Base-by-base conservation (phyloP, 805 yeast genomes). In the Diddensiella transvaalensis region DNA sequence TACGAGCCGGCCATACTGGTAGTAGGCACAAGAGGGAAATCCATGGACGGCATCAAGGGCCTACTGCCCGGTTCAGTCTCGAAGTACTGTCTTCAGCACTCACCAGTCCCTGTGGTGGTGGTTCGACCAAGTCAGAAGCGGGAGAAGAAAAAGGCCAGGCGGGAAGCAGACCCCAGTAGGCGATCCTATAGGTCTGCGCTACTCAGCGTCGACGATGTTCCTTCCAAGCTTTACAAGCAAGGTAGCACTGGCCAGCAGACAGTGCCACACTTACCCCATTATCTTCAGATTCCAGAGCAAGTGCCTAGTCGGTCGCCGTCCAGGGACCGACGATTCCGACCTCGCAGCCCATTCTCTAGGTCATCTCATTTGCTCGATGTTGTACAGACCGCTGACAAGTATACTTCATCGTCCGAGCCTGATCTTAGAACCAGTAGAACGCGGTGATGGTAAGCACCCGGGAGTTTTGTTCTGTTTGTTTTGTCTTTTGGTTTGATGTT, bases 41-140 rank as follows among this genome's bases (percentile, higher is more conserved):
- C 64, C 2, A 62, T 67, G 44, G 66, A 72, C 15, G 74, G 74
- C 0, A 64, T 75, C 46, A 71, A 62, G 38, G 71, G 70, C 6
- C 62, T 72, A 3, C 52, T 74, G 41, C 74, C 77, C 0, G 74
- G 75, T 32, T 70, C 77, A 1, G 63, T 76, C 59, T 73, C 77
- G 2, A 75, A 75, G 51, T 70, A 72, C 51, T 75, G 74, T 54
- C 57, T 76, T n/a, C 74, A 73, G 49, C 71, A 68, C 46, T 70
- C 76, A 4, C 67, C 67, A 1, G 65, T 76, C 4, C 79, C 79
- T 0, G 76, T 74, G 1, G 61, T 73, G 33, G 74, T 75, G 2
- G 74, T 75, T 24, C 68, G 70, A 29, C 76, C 76, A 8, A 54
- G 57, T 23, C 65, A 65, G 26, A 67, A 64, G 42, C 62, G 68